Evolutionary conservation across 2,329 filamentous ascomycete species (phyloP), one percentile per base, ranked within the genome.

Genomic region (Phialophora chinensis): DNA sequence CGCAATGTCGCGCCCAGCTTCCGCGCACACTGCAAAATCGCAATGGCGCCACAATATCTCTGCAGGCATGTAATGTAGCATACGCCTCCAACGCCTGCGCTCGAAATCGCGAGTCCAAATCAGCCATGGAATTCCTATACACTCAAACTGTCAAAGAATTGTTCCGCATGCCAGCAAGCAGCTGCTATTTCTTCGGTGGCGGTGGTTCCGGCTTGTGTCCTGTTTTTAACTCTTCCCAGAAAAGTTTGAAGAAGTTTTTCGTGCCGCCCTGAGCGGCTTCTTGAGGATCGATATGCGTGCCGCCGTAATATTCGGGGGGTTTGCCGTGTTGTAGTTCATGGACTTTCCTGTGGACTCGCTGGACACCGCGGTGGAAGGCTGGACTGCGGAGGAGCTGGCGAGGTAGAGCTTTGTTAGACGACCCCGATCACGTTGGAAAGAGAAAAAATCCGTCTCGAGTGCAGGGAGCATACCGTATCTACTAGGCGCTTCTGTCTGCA

Each of bases 341-440:
- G 25, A 82, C 72, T 55, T 73, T 77, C 59, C 78, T 77, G 71
- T 82, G 79, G 25, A 82, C 76, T 62, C 73, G 75, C 31, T 79
- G 78, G 53, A 82, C 80, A 71, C 78, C 75, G 47, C 77, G 74
- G 71, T 81, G 80, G 68, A 82, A 82, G 59, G 75, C 69, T 10
- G 78, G 79, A 68, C 79, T 82, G 60, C 75, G 72, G 59, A 82
- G 73, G 63, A 82, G 77, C 71, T 73, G 65, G 33, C 61, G 54
- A 60, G 35, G 27, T 11, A 12, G 49, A n/a, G 14, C 11, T 62
- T 14, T 29, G 60, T 62, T 38, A 62, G 60, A 25, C 1, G 25
- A 5, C 23, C 23, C 23, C 35, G 44, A 60, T n/a, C 58, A 33
- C 3, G 27, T 50, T 14, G 17, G 27, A 52, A 33, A 33, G 29